Evolutionary conservation across 192 early-diverging fungal genomes (phyloP).

Genomic region (Coemansia sp.): DNA sequence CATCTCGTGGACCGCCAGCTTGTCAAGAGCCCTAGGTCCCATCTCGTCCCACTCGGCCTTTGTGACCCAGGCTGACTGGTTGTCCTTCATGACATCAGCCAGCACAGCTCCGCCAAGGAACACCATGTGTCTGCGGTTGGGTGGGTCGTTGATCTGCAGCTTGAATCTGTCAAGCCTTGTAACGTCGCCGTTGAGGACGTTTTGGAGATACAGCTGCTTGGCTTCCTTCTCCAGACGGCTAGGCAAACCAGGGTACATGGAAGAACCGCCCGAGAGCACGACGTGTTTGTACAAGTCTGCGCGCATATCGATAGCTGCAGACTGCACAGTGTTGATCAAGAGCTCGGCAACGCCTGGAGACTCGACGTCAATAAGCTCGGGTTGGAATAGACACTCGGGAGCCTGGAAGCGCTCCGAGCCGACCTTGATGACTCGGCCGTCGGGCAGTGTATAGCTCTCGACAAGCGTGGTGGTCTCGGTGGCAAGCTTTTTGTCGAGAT

Average conservation of each 20-base stretch:
- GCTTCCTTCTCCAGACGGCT: slow-evolving; percentile 97
- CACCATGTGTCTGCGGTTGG: slow-evolving; percentile 97
- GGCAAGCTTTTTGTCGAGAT: slow-evolving; percentile 90
- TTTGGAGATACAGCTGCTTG: slow-evolving; percentile 91
- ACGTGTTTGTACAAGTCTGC: slow-evolving; percentile 96
- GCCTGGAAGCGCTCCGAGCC: slow-evolving; percentile 98
- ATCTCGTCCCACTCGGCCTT: slow-evolving; percentile 93
- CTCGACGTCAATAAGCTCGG: slow-evolving; percentile 94
- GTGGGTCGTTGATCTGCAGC: slow-evolving; percentile 96
- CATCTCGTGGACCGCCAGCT: slow-evolving; percentile 38
- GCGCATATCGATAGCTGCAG: slow-evolving; percentile 88
- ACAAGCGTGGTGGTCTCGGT: slow-evolving; percentile 96
- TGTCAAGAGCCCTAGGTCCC: slow-evolving; percentile 70
- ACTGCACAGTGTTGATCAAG: slow-evolving; percentile 88
- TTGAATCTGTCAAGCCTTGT: slow-evolving; percentile 89
- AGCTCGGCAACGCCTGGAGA: slow-evolving; percentile 90
- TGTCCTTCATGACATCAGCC: slow-evolving; percentile 92
- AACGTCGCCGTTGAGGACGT: slow-evolving; percentile 82
- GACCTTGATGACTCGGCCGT: slow-evolving; percentile 97
- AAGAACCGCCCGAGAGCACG: slow-evolving; percentile 95
- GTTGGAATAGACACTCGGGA: slow-evolving; percentile 98
- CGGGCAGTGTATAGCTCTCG: slow-evolving; percentile 94
- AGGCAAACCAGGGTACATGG: slow-evolving; percentile 98
- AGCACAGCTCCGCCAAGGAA: slow-evolving; percentile 97
- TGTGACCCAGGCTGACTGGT: slow-evolving; percentile 86